These are phyloP conservation scores for Ustilaginoidea virens DNA, from an alignment of 2,329 filamentous ascomycete genomes.

Conservation along the genomic window DNA sequence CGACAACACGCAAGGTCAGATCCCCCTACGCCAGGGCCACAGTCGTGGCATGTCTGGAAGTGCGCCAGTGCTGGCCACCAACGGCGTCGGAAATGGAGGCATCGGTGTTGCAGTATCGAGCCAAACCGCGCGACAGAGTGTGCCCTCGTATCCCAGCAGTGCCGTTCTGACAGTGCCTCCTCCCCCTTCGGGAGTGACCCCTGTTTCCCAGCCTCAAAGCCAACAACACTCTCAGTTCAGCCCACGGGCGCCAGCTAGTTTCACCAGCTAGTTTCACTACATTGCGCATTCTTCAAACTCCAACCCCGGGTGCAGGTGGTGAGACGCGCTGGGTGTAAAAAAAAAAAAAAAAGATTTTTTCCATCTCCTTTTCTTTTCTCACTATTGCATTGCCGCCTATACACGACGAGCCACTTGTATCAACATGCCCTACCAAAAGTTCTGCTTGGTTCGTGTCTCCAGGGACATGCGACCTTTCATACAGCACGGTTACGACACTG, in stretches of 20 bases:
- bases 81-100: conserved; percentile 12
- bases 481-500: conserved; percentile 20
- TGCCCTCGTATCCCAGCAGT: conserved; percentile 19
- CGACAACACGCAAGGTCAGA: conserved; percentile 38
- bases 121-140: conserved; percentile 16
- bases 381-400: conserved; percentile 10
- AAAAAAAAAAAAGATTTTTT: too few relatives aligned
- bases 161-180: conserved; percentile 16
- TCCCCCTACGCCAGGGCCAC: conserved; percentile 29
- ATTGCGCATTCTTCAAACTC: conserved; percentile 11
- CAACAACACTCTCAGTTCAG: conserved; percentile 12
- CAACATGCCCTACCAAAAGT: conserved; percentile 3
- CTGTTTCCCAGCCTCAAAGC: conserved; percentile 12
- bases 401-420: conserved; percentile 17
- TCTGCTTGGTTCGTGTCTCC: conserved; percentile 9
- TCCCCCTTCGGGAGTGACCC: conserved; percentile 10
- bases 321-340: conserved; percentile 24
- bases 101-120: conserved; percentile 7
- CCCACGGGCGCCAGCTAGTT: conserved; percentile 13
- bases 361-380: conserved; percentile 6
- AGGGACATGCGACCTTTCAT: conserved; percentile 13
- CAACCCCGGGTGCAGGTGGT: conserved; percentile 15
- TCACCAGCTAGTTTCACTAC: too few relatives aligned
- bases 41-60: conserved; percentile 26
- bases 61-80: conserved; percentile 18